Evolutionary conservation across 306 rosid genomes (phyloP).

Genomic region (Trifolium repens): DNA sequence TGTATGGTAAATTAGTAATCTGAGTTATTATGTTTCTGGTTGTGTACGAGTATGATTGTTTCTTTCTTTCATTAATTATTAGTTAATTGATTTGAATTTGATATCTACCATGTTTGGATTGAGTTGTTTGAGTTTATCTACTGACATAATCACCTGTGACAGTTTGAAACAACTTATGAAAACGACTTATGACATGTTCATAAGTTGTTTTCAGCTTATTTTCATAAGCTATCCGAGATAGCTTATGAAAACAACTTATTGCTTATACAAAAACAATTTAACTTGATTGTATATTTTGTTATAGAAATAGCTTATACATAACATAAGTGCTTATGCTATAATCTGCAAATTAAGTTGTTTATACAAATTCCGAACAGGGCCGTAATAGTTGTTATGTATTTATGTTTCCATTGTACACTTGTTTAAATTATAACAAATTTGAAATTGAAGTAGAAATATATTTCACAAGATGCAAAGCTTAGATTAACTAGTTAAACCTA

Average conservation of each 20-base stretch:
- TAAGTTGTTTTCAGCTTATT: no score
- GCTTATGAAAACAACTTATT: no score
- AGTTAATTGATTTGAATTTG: conserved; percentile 9
- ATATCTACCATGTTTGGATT: neutral
- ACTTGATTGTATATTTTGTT: no score
- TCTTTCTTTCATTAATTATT: neutral
- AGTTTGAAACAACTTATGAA: no score
- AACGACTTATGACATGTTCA: no score
- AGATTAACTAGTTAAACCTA: conserved; percentile 4
- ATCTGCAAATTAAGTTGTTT: no score
- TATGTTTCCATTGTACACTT: conserved; percentile 12
- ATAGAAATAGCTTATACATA: neutral
- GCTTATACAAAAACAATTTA: no score
- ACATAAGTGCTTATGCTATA: neutral
- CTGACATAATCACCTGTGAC: no score
- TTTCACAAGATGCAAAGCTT: neutral
- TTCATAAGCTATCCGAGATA: no score
- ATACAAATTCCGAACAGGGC: no score
- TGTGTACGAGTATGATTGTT: neutral
- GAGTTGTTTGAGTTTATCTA: no score
- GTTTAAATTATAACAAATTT: conserved; percentile 9
- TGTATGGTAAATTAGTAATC: conserved; percentile 8
- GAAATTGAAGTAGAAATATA: conserved; percentile 1
- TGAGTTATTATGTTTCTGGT: conserved; percentile 18
- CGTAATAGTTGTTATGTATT: neutral